Base-by-base conservation (phyloP, 2,329 filamentous ascomycete genomes). In the Verticillium alfalfae region DNA sequence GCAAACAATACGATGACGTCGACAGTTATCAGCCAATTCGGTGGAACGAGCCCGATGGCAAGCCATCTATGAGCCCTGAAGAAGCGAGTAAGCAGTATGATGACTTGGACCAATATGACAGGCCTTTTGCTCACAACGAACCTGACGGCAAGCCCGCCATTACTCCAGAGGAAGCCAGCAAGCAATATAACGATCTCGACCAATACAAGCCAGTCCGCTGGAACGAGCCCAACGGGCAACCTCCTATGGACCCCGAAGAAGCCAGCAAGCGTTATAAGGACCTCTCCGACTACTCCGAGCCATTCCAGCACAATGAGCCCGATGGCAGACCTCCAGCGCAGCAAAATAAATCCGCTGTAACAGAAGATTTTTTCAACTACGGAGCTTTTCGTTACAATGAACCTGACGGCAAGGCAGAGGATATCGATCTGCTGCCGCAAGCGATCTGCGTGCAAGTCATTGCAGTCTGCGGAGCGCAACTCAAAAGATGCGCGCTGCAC, bases 151-250 rank as follows among this genome's bases (percentile, higher is more conserved):
- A 59, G 45, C 58, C 45, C 6, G 65, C 65, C 18, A 61, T 66
- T n/a, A 70, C 71, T 18, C 56, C 69, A 1, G 74, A 76, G 59
- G 75, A 78, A 63, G 63, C 68, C 49, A 74, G 74, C 15, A 76
- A 76, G 59, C 56, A 68, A 5, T 77, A 79, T 56, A 68, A 73
- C 58, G 79, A 81, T 57, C 70, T 81, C 41, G 70, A 74, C 38
- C 70, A 70, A 31, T 81, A 81, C 57, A 70, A 71, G 38, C 63
- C 72, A 3, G 74, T 76, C 60, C 70, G 65, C 49, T 69, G 75
- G 49, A 73, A 75, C 37, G 75, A 78, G 59, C 70, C 72, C 5
- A 71, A 75, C 45, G 71, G 70, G 58, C 68, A 70, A 54, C 65
- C 69, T 7, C 56, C 67, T 37, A 63, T 67, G 31, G 65, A 72